These are phyloP conservation scores for Omphalotus guepiniiformis DNA, from an alignment of 768 basidiomycete species.

Conservation along the genomic window DNA sequence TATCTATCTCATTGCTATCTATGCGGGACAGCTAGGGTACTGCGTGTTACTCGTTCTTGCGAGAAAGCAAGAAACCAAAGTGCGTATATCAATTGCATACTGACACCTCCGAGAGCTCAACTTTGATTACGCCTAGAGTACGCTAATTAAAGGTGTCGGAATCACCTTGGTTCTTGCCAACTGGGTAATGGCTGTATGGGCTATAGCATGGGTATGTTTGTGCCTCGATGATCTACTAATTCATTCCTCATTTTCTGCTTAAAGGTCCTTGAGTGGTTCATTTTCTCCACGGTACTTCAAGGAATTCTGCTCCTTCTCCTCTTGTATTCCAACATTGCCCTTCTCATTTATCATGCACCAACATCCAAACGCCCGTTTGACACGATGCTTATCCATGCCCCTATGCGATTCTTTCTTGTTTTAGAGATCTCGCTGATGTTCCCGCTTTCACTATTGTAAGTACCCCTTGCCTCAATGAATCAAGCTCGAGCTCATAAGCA, in stretches of 20 bases:
- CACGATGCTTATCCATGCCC: slow-evolving; percentile 81
- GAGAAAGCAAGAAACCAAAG: slow-evolving; percentile 78
- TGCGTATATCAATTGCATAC: slow-evolving; percentile 18
- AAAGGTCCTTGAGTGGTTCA: slow-evolving; percentile 71
- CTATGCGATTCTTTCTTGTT: slow-evolving; percentile 66
- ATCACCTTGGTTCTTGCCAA: slow-evolving; percentile 72
- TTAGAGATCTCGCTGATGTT: slow-evolving; percentile 57
- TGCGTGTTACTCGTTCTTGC: slow-evolving; percentile 74
- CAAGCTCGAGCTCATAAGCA: too few species aligned
- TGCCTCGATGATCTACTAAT: background rate
- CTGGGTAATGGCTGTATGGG: slow-evolving; percentile 78
- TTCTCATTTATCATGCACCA: slow-evolving; percentile 70
- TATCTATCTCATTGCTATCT: slow-evolving; percentile 57
- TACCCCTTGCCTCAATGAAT: background rate
- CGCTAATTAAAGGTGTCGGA: slow-evolving; percentile 78
- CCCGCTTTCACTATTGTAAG: slow-evolving; percentile 55
- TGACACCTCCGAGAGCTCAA: background rate
- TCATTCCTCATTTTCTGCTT: background rate
- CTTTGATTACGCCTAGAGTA: slow-evolving; percentile 39
- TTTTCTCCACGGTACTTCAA: slow-evolving; percentile 70
- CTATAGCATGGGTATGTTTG: slow-evolving; percentile 62
- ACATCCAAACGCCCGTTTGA: slow-evolving; percentile 62
- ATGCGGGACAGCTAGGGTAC: slow-evolving; percentile 72
- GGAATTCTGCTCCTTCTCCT: slow-evolving; percentile 67
- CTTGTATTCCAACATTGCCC: slow-evolving; percentile 73